Conservation (phyloP, 192 early-diverging fungal genomes). For the Dimargaris xerosporica region DNA sequence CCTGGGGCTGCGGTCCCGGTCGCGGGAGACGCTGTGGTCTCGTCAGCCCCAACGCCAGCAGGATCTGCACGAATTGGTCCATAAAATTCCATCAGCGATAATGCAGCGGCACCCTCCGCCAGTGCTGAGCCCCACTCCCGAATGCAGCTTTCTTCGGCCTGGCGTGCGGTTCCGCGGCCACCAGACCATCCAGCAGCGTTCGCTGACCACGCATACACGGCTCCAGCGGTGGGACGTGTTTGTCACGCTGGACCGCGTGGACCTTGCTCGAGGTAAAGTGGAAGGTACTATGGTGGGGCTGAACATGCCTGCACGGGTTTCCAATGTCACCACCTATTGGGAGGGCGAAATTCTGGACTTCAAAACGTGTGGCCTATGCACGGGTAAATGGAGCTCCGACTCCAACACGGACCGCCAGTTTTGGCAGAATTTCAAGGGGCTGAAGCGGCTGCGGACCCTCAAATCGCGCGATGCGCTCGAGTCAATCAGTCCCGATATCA, state of each 20-base stretch:
- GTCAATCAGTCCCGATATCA: slow-evolving; percentile 21
- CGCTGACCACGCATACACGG: neutral
- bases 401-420: slow-evolving; percentile 26
- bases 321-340: slow-evolving; percentile 39
- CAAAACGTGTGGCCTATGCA: slow-evolving; percentile 35
- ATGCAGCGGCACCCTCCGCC: neutral
- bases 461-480: slow-evolving; percentile 18
- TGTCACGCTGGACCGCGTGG: slow-evolving; percentile 21
- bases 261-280: slow-evolving; percentile 18
- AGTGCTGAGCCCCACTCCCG: neutral
- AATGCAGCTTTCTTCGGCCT: slow-evolving; percentile 2
- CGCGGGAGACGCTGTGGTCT: too few species aligned
- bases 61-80: neutral
- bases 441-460: slow-evolving; percentile 15
- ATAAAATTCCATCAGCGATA: neutral
- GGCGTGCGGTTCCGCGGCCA: slow-evolving; percentile 8
- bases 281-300: slow-evolving; percentile 41
- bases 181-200: neutral
- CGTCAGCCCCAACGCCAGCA: neutral
- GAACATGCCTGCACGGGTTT: slow-evolving; percentile 33
- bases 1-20: too few species aligned
- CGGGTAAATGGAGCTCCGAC: slow-evolving; percentile 38
- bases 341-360: slow-evolving; percentile 54
- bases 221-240: slow-evolving; percentile 5
- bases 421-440: slow-evolving; percentile 24